Conservation (phyloP, 768 basidiomycete genomes). For the Suillus decipiens region DNA sequence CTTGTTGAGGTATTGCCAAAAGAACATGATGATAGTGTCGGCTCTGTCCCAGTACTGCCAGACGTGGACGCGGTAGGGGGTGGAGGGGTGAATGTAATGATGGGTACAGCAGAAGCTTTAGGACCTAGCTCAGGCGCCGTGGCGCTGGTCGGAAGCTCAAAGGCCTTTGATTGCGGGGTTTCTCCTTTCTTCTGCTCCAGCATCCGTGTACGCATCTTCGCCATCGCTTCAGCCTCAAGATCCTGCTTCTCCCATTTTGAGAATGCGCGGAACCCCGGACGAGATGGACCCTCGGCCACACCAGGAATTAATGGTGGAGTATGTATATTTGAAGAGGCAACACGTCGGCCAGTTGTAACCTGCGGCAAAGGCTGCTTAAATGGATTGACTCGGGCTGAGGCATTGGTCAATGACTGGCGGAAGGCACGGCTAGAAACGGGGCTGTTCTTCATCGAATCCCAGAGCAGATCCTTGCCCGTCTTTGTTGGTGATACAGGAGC, state of each 20-base stretch:
- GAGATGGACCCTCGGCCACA: constrained; percentile 58
- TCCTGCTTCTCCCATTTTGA: constrained; percentile 91
- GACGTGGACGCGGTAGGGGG: constrained; percentile 13
- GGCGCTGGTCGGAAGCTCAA: constrained; percentile 31
- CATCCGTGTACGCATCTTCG: constrained; percentile 59
- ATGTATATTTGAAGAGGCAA: constrained; percentile 37
- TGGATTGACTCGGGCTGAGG: constrained; percentile 51
- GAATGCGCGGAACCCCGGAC: constrained; percentile 46
- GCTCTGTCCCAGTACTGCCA: constrained; percentile 18
- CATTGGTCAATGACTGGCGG: constrained; percentile 49
- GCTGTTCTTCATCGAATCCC: constrained; percentile 57
- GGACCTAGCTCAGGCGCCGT: constrained; percentile 25
- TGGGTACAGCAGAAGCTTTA: constrained; percentile 27
- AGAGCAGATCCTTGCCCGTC: constrained; percentile 68
- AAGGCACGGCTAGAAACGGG: constrained; percentile 41
- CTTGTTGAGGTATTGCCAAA: constrained; percentile 13
- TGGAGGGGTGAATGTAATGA: constrained; percentile 31
- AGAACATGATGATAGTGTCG: constrained; percentile 18
- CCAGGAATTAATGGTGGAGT: constrained; percentile 31
- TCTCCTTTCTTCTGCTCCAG: constrained; percentile 46
- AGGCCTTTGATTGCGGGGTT: constrained; percentile 34
- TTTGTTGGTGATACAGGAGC: constrained; percentile 38
- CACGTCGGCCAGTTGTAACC: constrained; percentile 45
- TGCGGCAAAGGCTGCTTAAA: constrained; percentile 39
- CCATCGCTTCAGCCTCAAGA: constrained; percentile 77